Base-by-base conservation (phyloP, 208 protist species). In the Trypanosoma grayi region DNA sequence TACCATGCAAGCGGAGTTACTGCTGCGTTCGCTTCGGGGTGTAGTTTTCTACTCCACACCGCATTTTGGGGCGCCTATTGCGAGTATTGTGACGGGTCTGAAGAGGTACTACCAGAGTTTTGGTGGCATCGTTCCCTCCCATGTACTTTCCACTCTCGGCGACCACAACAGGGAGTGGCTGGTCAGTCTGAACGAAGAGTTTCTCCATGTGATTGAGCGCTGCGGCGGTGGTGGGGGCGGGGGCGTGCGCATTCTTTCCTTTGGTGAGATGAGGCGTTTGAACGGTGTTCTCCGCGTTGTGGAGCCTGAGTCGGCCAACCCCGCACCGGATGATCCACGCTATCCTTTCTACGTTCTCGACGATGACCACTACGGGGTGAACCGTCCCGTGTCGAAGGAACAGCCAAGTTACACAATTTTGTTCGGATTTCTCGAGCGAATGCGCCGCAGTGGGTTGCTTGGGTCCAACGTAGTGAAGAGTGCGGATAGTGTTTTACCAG, bases 31-130 rank as follows among this genome's bases (percentile, higher is more conserved):
- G 16, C 50, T 81, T 0, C 70, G 76, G 8, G 83, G 83, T n/a
- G 70, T 83, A 25, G 83, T 90, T 22, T 90, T 90, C 41, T 90
- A 85, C 64, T 66, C 73, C 14, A 90, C 83, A 6, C 83, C 83
- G 18, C 83, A 90, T 65, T 90, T 90, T 72, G 83, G 83, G 1
- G 77, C 83, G 8, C 69, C 68, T 3, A 57, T 90, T 16, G 79
- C 79, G 5, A 85, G 78, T 47, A 66, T 86, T 18, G 75, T 86
- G 33, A 80, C 83, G 0, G 75, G 75, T 8, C 33, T 85, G 25
- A 61, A 75, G 48, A 66, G 76, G 34, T 83, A 82, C 57, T 90
- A 85, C 58, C 67, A 80, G 37, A 64, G 66, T 10, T 39, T 83
- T 16, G 83, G 79, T 22, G 82, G 82, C 11, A 56, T 85, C 4